These are phyloP conservation scores for Fusarium torulosum DNA, from an alignment of 2,329 filamentous ascomycete genomes.

Conservation along the genomic window DNA sequence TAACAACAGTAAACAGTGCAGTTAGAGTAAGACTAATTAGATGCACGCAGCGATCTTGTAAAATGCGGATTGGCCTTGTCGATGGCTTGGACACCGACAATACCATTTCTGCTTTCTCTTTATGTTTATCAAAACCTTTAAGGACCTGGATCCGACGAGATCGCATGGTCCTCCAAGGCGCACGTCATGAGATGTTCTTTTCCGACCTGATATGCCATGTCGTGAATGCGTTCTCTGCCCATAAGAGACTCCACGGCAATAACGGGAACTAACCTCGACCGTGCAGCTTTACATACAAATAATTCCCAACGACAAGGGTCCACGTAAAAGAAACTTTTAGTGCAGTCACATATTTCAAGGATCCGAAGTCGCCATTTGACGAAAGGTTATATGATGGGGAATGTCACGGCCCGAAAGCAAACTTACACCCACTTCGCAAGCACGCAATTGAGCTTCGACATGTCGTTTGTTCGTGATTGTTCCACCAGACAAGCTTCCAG, in stretches of 20 bases:
- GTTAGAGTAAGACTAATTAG: too few relatives aligned
- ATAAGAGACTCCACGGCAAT: background rate
- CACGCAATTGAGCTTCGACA: conserved; percentile 29
- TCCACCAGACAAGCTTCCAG: background rate
- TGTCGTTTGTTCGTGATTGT: conserved; percentile 9
- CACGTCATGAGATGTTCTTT: too few relatives aligned
- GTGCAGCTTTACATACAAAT: background rate
- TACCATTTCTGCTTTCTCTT: too few relatives aligned
- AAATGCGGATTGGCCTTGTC: too few relatives aligned
- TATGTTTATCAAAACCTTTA: too few relatives aligned
- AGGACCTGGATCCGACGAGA: background rate
- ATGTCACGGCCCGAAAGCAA: conserved; percentile 9
- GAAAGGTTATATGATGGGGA: conserved; percentile 34
- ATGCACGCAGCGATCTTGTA: too few relatives aligned
- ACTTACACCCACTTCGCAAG: conserved; percentile 17
- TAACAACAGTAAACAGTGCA: too few relatives aligned
- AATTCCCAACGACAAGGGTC: background rate
- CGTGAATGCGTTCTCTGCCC: background rate
- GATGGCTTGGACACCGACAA: too few relatives aligned
- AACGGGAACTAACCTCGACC: background rate
- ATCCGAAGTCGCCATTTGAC: conserved; percentile 22
- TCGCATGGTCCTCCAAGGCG: background rate
- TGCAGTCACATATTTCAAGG: conserved; percentile 10
- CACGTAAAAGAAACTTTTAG: background rate
- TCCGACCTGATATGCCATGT: too few relatives aligned